A percentile compares a stretch with the other conserved stretches of the same genome.
Conservation (phyloP, 2,329 filamentous ascomycete genomes). For the Stagonosporopsis rhizophila region DNA sequence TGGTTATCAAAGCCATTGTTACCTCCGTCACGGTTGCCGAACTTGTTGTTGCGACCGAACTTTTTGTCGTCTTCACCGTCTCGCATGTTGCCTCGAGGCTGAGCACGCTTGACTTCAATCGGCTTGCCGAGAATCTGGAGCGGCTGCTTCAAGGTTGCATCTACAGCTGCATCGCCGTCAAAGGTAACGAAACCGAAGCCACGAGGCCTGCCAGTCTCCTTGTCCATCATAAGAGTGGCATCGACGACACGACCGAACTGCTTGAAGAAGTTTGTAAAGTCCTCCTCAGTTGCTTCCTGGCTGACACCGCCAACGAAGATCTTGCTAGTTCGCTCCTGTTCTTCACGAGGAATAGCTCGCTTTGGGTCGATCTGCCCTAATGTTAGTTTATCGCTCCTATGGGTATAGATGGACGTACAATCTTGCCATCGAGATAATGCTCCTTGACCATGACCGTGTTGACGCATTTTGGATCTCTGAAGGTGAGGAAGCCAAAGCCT, state of each 20-base stretch:
- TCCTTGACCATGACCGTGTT: conserved; percentile 99
- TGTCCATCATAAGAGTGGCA: conserved; percentile 99
- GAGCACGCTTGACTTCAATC: conserved; percentile 98
- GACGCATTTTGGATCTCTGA: conserved; percentile 96
- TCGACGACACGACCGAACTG: conserved; percentile 96
- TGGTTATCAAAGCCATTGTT: conserved; percentile 55
- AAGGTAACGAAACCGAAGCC: conserved; percentile 99
- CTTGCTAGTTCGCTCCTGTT: conserved; percentile 97
- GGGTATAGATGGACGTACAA: conserved; percentile 69
- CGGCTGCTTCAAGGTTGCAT: conserved; percentile 82
- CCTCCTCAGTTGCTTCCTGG: conserved; percentile 94
- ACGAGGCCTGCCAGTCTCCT: conserved; percentile 94
- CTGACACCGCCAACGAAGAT: conserved; percentile 98
- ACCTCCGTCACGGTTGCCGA: conserved; percentile 44
- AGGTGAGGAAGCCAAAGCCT: conserved; percentile 97
- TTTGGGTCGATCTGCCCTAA: conserved; percentile 87
- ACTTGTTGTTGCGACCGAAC: conserved; percentile 48
- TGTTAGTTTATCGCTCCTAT: conserved; percentile 28
- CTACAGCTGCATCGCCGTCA: conserved; percentile 92
- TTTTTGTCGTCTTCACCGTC: conserved; percentile 78
- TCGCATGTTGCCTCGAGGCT: conserved; percentile 90
- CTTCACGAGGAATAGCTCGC: conserved; percentile 93
- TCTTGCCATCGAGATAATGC: conserved; percentile 96
- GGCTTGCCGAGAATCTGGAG: conserved; percentile 94
- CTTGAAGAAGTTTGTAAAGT: conserved; percentile 96